Percentiles rank a stretch among this genome's conserved stretches.
phyloP scores from a whole-genome alignment of 1,284 basidiomycete species.

The Schizophyllum commune region DNA sequence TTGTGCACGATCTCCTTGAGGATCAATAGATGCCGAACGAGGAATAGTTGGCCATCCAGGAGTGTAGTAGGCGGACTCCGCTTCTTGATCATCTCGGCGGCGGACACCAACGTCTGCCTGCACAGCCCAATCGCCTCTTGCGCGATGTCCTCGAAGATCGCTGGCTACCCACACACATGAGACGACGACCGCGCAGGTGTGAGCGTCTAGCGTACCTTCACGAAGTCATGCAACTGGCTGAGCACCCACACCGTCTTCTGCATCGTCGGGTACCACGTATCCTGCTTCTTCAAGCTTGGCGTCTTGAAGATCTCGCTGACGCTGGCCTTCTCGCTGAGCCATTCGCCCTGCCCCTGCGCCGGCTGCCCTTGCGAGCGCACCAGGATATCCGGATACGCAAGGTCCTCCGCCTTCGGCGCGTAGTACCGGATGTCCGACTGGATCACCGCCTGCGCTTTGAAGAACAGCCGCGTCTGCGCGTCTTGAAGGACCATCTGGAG shows the following conservation, averaged over 20 bases:
- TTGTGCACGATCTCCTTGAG: slow-evolving; percentile 82
- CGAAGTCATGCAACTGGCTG: slow-evolving; percentile 80
- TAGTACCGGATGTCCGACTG: slow-evolving; percentile 84
- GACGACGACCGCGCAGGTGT: neutral
- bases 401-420: slow-evolving; percentile 65
- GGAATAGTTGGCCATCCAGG: slow-evolving; percentile 75
- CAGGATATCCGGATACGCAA: slow-evolving; percentile 80
- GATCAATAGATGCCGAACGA: slow-evolving; percentile 84
- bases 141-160: slow-evolving; percentile 90
- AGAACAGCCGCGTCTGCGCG: slow-evolving; percentile 88
- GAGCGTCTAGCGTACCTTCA: slow-evolving; percentile 55
- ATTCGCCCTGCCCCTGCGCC: slow-evolving; percentile 3
- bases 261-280: slow-evolving; percentile 86
- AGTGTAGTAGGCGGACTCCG: slow-evolving; percentile 35
- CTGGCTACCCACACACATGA: slow-evolving; percentile 42
- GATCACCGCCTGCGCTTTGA: slow-evolving; percentile 87
- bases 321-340: slow-evolving; percentile 53
- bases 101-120: slow-evolving; percentile 67
- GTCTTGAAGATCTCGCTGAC: slow-evolving; percentile 61
- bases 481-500: slow-evolving; percentile 88
- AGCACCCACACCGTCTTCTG: slow-evolving; percentile 83
- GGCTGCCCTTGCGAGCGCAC: slow-evolving; percentile 34
- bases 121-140: slow-evolving; percentile 84
- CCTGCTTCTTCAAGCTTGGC: slow-evolving; percentile 66
- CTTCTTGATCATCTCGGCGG: slow-evolving; percentile 55